Evolutionary conservation across 495 filamentous ascomycete species (phyloP).

Genomic region (Penicillium goetzii): DNA sequence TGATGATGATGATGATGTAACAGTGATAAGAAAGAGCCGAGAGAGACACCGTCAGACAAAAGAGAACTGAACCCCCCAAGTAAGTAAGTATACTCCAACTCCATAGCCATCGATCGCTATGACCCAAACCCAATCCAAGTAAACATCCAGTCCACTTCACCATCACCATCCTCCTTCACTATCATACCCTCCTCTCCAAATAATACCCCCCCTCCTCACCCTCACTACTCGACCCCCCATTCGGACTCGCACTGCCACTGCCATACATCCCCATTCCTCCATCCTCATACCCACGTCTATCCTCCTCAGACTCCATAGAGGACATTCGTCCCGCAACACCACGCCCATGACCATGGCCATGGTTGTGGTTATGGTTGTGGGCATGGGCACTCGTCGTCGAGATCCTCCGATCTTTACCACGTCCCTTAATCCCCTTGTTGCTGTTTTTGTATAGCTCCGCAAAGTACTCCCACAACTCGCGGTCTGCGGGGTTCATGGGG

Average conservation of each 20-base stretch:
- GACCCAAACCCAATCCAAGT: neutral
- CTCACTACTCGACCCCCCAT: constrained; percentile 1
- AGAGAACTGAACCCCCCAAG: too few relatives aligned
- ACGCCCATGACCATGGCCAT: neutral
- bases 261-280: neutral
- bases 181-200: constrained; percentile 7
- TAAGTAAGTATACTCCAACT: too few relatives aligned
- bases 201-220: constrained; percentile 2
- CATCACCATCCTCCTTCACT: neutral
- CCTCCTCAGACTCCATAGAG: constrained; percentile 34
- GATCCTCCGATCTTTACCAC: constrained; percentile 75
- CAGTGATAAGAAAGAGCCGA: neutral
- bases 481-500: constrained; percentile 67
- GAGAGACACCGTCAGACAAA: too few relatives aligned
- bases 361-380: neutral
- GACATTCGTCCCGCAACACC: constrained; percentile 18
- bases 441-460: constrained; percentile 88
- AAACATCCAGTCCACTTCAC: neutral
- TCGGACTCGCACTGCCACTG: neutral
- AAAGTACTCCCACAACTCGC: constrained; percentile 85
- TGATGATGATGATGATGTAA: constrained; percentile 3
- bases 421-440: constrained; percentile 92
- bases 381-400: constrained; percentile 28
- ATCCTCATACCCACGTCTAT: constrained; percentile 29
- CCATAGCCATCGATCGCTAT: neutral